Evolutionary conservation across 2,329 filamentous ascomycete species (phyloP).

Genomic region (Xylaria sp.): DNA sequence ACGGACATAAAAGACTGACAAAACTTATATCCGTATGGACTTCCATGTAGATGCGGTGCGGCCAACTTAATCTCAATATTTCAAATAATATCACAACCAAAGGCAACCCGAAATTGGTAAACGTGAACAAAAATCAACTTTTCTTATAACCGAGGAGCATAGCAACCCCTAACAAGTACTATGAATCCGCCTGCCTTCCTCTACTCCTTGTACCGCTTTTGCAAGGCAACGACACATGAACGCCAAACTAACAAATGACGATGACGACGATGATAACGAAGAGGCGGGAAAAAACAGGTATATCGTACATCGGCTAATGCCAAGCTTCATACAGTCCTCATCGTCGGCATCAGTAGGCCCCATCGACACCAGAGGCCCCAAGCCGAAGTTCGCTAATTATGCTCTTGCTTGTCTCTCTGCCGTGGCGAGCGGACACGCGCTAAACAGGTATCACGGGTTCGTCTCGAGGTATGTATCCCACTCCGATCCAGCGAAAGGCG

Average conservation of each 20-base stretch:
- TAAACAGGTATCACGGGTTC: background rate
- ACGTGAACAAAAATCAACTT: slow-evolving; percentile 18
- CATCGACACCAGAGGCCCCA: slow-evolving; percentile 17
- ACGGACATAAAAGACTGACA: no score
- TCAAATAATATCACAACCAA: background rate
- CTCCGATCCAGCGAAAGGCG: background rate
- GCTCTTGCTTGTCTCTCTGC: slow-evolving; percentile 7
- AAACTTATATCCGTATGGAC: no score
- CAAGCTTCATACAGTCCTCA: slow-evolving; percentile 37
- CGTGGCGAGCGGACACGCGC: slow-evolving; percentile 7
- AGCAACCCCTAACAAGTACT: slow-evolving; percentile 11
- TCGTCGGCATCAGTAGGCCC: slow-evolving; percentile 38
- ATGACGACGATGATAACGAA: slow-evolving; percentile 12
- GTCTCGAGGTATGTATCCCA: slow-evolving; percentile 5
- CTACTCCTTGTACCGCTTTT: slow-evolving; percentile 43
- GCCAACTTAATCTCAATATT: background rate
- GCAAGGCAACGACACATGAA: slow-evolving; percentile 30
- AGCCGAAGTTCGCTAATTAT: slow-evolving; percentile 27
- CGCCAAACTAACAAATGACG: slow-evolving; percentile 20
- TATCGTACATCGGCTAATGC: slow-evolving; percentile 40
- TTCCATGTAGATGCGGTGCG: no score
- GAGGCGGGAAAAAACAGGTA: slow-evolving; percentile 24
- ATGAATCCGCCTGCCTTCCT: slow-evolving; percentile 30
- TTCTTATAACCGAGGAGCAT: slow-evolving; percentile 25
- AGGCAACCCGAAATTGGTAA: background rate